Conservation (phyloP, 805 yeast genomes). For the Tetrapisispora iriomotensis region DNA sequence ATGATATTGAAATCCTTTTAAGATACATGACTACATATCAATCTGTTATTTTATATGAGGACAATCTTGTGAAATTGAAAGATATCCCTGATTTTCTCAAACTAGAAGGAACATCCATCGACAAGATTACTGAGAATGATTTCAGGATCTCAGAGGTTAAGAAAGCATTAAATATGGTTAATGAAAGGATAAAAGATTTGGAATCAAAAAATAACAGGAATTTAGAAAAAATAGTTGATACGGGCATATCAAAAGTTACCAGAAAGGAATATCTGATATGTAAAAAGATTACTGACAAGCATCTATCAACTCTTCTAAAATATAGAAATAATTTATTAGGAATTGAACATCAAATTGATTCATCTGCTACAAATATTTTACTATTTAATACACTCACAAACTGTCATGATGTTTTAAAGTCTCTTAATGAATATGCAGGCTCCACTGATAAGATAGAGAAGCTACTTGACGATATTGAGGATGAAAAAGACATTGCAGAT, state of each 20-base stretch:
- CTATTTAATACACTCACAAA: slow-evolving; percentile 31
- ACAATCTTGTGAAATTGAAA: slow-evolving; percentile 15
- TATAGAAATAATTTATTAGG: slow-evolving; percentile 31
- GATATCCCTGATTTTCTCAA: slow-evolving; percentile 10
- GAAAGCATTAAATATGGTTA: slow-evolving; percentile 12
- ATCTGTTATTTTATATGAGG: slow-evolving; percentile 9
- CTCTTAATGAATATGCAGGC: slow-evolving; percentile 34
- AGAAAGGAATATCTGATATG: slow-evolving; percentile 30
- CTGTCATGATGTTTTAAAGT: slow-evolving; percentile 29
- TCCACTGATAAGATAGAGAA: slow-evolving; percentile 36
- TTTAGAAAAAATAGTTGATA: slow-evolving; percentile 12
- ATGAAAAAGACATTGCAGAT: slow-evolving; percentile 30
- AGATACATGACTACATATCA: slow-evolving; percentile 13
- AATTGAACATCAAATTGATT: slow-evolving; percentile 34
- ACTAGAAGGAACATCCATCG: slow-evolving; percentile 8
- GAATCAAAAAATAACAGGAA: slow-evolving; percentile 15
- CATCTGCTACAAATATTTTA: slow-evolving; percentile 34
- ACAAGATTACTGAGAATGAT: slow-evolving; percentile 29
- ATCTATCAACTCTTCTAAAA: slow-evolving; percentile 26
- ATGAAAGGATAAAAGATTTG: slow-evolving; percentile 14
- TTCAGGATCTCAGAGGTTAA: slow-evolving; percentile 28
- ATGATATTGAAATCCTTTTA: slow-evolving; percentile 13
- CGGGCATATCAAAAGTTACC: slow-evolving; percentile 19
- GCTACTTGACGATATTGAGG: slow-evolving; percentile 33
- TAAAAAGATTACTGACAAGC: slow-evolving; percentile 29